phyloP scores from a whole-genome alignment of 2,329 filamentous ascomycete genomes.

The Neospermospora avenae region DNA sequence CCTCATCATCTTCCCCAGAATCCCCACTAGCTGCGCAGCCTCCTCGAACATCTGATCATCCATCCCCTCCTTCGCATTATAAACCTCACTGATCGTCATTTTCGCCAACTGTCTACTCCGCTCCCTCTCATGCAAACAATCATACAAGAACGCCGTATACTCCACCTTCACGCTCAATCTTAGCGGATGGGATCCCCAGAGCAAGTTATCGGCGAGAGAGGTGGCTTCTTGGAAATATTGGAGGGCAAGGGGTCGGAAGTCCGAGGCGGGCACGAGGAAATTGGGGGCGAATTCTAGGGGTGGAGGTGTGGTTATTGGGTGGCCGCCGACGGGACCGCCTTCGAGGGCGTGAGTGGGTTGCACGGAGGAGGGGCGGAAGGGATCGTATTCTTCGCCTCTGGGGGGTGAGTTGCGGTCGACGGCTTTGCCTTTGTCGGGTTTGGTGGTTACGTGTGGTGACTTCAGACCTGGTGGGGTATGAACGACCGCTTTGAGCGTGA shows the following conservation, averaged over 20 bases:
- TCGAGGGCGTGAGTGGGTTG: conserved; percentile 35
- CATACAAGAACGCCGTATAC: conserved; percentile 88
- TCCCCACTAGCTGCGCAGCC: conserved; percentile 81
- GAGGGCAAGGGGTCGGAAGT: conserved; percentile 82
- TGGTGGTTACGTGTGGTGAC: conserved; percentile 27
- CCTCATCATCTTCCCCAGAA: conserved; percentile 86
- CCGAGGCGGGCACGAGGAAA: conserved; percentile 73
- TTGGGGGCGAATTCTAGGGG: conserved; percentile 51
- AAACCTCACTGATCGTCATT: conserved; percentile 83
- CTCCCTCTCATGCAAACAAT: conserved; percentile 81
- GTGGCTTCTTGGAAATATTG: conserved; percentile 78
- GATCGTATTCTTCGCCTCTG: background rate
- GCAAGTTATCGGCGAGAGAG: conserved; percentile 66
- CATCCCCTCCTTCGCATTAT: conserved; percentile 87
- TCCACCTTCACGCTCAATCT: conserved; percentile 88
- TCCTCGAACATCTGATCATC: conserved; percentile 95
- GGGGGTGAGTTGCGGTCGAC: conserved; percentile 25
- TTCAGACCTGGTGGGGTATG: conserved; percentile 39
- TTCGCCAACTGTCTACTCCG: conserved; percentile 74
- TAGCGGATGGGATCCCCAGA: conserved; percentile 86
- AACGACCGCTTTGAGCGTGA: conserved; percentile 40
- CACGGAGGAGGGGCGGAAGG: conserved; percentile 31
- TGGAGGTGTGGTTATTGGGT: conserved; percentile 37
- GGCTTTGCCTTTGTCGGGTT: conserved; percentile 32
- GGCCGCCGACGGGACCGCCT: conserved; percentile 44